Percentiles rank a stretch among this genome's conserved stretches.
Conservation (phyloP, 768 basidiomycete species). For the Phlegmacium glaucopus region DNA sequence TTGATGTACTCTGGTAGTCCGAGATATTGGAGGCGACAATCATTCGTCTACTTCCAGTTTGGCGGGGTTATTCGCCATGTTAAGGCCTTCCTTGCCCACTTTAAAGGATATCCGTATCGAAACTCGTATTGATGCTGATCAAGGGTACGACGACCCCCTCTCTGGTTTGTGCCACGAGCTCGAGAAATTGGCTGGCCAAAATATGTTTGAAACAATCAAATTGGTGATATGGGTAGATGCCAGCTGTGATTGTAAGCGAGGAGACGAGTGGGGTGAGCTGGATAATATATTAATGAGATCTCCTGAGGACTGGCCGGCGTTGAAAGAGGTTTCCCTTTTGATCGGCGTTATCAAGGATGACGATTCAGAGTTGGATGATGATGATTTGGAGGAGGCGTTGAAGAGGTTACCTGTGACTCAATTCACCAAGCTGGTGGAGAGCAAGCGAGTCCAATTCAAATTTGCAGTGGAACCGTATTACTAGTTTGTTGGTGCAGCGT, state of each 20-base stretch:
- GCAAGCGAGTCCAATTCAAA: too few relatives aligned
- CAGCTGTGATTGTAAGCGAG: not conserved
- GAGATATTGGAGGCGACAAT: too few relatives aligned
- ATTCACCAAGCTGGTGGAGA: too few relatives aligned
- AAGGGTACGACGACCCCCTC: not conserved
- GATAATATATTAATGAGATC: not conserved
- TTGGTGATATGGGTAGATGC: not conserved
- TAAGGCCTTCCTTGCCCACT: too few relatives aligned
- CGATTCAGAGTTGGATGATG: too few relatives aligned
- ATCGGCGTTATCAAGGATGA: not conserved
- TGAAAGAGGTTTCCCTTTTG: not conserved
- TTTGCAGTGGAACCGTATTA: too few relatives aligned
- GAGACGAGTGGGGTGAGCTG: not conserved
- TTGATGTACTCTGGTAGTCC: too few relatives aligned
- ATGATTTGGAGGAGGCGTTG: not conserved
- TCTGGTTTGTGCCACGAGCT: not conserved
- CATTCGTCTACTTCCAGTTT: too few relatives aligned
- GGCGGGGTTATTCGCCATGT: too few relatives aligned
- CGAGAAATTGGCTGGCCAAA: not conserved
- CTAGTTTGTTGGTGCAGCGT: too few relatives aligned
- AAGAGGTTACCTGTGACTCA: not conserved
- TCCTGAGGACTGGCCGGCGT: not conserved
- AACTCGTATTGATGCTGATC: not conserved
- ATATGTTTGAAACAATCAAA: not conserved
- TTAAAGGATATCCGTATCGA: not conserved